Evolutionary conservation across 2,329 filamentous ascomycete species (phyloP), one percentile per base, ranked within the genome.

Genomic region (Rugonectria rugulosa): DNA sequence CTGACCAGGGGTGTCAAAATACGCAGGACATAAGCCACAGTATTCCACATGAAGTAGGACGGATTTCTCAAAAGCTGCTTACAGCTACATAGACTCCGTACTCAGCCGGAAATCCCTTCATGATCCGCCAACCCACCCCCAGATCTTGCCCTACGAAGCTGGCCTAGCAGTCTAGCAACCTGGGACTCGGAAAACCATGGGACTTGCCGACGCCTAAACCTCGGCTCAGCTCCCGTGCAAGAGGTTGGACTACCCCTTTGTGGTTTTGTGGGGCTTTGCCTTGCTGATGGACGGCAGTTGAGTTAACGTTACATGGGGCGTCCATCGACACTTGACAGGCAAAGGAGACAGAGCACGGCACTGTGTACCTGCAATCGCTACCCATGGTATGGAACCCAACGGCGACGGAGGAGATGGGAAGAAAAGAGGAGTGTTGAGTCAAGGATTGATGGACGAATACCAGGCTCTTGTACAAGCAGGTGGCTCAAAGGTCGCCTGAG

Each of bases 221-320:
- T 63, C 65, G 66, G 65, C 42, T 58, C 45, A 51, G 19, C 8
- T n/a, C n/a, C n/a, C n/a, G n/a, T n/a, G n/a, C n/a, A n/a, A n/a
- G n/a, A n/a, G n/a, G n/a, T n/a, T n/a, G n/a, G n/a, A n/a, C n/a
- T n/a, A n/a, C n/a, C n/a, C n/a, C n/a, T n/a, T 29, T 41, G 41
- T 61, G 64, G 62, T 65, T 68, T 32, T 27, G 42, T 27, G 59
- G 48, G 56, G 56, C 40, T 32, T 9, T 37, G 44, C 38, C 51
- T 44, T 46, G 59, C 51, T 65, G 59, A 59, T 64, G 59, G 57
- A 29, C 17, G 43, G 49, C 44, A 32, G 49, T 38, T 51, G 60
- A 56, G 65, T 68, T 68, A 68, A 68, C 65, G 65, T 68, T 68
- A 68, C 65, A 68, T 68, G 62, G 57, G 42, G 48, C 41, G 48